Base-by-base conservation (phyloP, 345 rosid species). In the Trapa bicornis region DNA sequence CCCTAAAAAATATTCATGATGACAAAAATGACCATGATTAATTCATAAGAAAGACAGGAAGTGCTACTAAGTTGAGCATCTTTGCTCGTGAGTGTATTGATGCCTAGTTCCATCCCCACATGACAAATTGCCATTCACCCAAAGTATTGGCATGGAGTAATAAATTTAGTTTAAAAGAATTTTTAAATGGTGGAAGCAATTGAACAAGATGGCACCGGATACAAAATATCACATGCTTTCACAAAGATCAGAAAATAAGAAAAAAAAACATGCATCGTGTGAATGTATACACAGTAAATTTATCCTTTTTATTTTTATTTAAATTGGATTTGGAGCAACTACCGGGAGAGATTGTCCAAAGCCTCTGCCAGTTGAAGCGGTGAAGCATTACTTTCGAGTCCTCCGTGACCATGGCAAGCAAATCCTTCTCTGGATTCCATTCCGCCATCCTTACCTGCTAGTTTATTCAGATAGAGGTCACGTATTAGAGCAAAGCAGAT, bases 391-490 rank as follows among this genome's bases (percentile, higher is more conserved):
- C 73, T 80, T 88, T 92, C 2, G 85, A 85, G 71, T 88, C 97
- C 52, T 84, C 84, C 0, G 83, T 88, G 39, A 85, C 97, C 98
- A 92, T 88, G 13, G 90, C 97, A 50, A 88, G 75, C 58, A 86
- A 84, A 82, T 82, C 96, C 87, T 92, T 92, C 82, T 88, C 91
- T 0, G 86, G 89, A 65, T 88, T 92, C 94, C 97, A 86, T 42
- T 83, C 91, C 15, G 87, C 92, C 39, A 92, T 77, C 79, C 81
- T 89, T 63, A 85, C 79, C 89, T 86, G 69, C 41, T 2, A 48
- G 42, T 3, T 1, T 6, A 57, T n/a, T 57, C 1, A 0, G 22
- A 37, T 10, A 57, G n/a, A 57, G 15, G 12, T 42, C 3, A 33
- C 37, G 22, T 5, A 37, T 4, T 17, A 62, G 12, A 36, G 29